These are phyloP conservation scores for Akanthomyces lecanii DNA, from an alignment of 2,329 filamentous ascomycete genomes.

Conservation along the genomic window DNA sequence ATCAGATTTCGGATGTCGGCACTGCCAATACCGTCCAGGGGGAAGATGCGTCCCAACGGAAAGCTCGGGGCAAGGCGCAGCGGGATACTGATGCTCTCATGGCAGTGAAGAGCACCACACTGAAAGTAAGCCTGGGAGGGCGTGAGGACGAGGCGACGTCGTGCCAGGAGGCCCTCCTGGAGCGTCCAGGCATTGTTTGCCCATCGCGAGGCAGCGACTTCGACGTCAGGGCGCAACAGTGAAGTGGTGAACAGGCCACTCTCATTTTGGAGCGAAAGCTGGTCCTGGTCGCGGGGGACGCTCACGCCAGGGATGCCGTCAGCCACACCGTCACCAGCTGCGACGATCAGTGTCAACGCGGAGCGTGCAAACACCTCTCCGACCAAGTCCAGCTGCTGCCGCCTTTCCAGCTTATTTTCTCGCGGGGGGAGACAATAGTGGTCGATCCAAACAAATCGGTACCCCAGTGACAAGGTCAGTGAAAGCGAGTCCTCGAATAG, in stretches of 20 bases:
- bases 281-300: constrained; percentile 28
- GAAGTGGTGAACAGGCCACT: constrained; percentile 34
- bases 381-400: constrained; percentile 29
- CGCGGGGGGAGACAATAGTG: constrained; percentile 32
- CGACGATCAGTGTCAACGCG: constrained; percentile 32
- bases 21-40: constrained; percentile 22
- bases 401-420: constrained; percentile 23
- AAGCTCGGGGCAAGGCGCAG: constrained; percentile 29
- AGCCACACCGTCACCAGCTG: constrained; percentile 28
- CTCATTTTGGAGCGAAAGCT: constrained; percentile 32
- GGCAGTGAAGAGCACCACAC: constrained; percentile 34
- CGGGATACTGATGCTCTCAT: constrained; percentile 33
- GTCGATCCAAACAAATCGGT: constrained; percentile 37
- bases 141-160: constrained; percentile 34
- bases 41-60: constrained; percentile 32
- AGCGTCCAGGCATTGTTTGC: constrained; percentile 34
- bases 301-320: constrained; percentile 35
- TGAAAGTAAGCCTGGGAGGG: constrained; percentile 37
- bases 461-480: constrained; percentile 30
- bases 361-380: constrained; percentile 33
- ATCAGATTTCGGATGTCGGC: constrained; percentile 28
- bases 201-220: constrained; percentile 34
- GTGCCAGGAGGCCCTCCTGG: constrained; percentile 34
- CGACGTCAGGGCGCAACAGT: constrained; percentile 32
- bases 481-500: constrained; percentile 33